phyloP scores from a whole-genome alignment of 2,329 filamentous ascomycete genomes.

The Aspergillus hortae region DNA sequence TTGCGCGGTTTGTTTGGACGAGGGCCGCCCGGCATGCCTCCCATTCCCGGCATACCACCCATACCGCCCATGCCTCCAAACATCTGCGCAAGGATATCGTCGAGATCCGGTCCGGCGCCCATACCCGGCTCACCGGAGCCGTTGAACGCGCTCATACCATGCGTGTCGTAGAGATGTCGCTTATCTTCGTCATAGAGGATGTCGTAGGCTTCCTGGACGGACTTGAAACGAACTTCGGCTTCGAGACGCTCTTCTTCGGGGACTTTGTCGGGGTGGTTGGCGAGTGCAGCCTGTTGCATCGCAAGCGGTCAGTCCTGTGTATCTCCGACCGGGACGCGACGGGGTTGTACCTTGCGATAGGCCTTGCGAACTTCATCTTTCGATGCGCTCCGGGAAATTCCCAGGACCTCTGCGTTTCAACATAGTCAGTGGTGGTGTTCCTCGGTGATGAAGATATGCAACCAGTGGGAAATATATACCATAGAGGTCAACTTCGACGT shows the following conservation, averaged over 20 bases:
- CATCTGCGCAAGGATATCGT: constrained; percentile 92
- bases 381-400: constrained; percentile 66
- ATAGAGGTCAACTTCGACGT: constrained; percentile 56
- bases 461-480: constrained; percentile 40
- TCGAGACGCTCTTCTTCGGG: constrained; percentile 77
- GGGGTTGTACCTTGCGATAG: constrained; percentile 73
- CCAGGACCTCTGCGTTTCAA: constrained; percentile 65
- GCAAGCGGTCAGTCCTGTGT: neutral
- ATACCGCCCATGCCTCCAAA: constrained; percentile 62
- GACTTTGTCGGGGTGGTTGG: constrained; percentile 94
- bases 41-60: constrained; percentile 46
- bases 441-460: neutral
- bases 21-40: constrained; percentile 38
- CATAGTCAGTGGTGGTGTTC: constrained; percentile 4
- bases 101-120: constrained; percentile 67
- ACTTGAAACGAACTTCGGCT: constrained; percentile 90
- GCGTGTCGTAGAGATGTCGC: constrained; percentile 83
- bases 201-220: constrained; percentile 90
- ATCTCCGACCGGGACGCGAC: neutral
- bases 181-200: constrained; percentile 96
- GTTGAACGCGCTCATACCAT: constrained; percentile 96
- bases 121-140: constrained; percentile 63
- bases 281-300: constrained; percentile 66
- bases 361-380: constrained; percentile 89
- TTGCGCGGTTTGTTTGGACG: constrained; percentile 50